phyloP scores from a whole-genome alignment of 78 protist genomes.

The Capsaspora owczarzaki region DNA sequence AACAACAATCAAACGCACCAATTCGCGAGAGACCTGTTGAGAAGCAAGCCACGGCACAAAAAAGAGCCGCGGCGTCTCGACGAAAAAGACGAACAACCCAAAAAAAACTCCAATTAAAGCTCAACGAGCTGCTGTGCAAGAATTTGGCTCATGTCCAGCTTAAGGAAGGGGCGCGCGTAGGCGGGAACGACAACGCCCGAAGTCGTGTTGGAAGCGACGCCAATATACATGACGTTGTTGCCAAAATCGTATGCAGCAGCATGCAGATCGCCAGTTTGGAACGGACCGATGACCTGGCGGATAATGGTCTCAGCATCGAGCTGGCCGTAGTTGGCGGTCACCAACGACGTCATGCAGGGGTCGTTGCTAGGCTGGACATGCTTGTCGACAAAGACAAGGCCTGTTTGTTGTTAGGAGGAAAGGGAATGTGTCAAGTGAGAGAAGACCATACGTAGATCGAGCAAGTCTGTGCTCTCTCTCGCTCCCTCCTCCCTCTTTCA shows the following conservation, averaged over 20 bases:
- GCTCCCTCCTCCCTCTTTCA: neutral
- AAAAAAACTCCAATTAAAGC: too few species aligned
- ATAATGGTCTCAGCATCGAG: conserved; percentile 28
- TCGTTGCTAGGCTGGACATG: conserved; percentile 34
- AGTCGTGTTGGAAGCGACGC: neutral
- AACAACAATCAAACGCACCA: too few species aligned
- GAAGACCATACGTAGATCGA: too few species aligned
- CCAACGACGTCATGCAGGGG: conserved; percentile 22
- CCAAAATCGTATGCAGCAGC: conserved; percentile 20
- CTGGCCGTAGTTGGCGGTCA: conserved; percentile 31
- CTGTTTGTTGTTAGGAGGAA: too few species aligned
- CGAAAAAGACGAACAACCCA: too few species aligned
- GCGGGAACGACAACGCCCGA: neutral
- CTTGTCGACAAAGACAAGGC: conserved; percentile 41
- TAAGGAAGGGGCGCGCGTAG: neutral
- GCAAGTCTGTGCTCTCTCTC: too few species aligned
- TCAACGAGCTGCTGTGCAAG: neutral
- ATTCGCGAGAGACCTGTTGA: too few species aligned
- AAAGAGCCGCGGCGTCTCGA: too few species aligned
- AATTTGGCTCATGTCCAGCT: neutral
- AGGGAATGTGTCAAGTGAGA: too few species aligned
- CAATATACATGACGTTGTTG: neutral
- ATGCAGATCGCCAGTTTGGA: conserved; percentile 55
- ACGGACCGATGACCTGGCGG: conserved; percentile 25
- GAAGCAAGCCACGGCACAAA: too few species aligned